Base-by-base conservation (phyloP, 2,329 filamentous ascomycete genomes). In the Fusarium brachygibbosum region DNA sequence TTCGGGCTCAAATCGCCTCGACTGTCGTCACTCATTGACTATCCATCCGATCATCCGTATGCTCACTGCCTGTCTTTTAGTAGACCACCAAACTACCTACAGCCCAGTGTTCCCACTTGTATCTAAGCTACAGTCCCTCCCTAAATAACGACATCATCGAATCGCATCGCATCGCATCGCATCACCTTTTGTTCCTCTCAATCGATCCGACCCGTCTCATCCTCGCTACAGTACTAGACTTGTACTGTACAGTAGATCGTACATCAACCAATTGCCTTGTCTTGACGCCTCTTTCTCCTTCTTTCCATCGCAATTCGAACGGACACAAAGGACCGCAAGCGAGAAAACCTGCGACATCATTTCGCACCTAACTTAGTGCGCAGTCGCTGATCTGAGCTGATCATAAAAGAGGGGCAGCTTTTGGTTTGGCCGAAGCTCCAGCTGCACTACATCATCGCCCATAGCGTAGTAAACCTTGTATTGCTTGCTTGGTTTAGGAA, bases 401-500 rank as follows among this genome's bases (percentile, higher is more conserved):
- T 69, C 64, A 53, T 63, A 58, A 71, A 71, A 71, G 68, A 71
- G 68, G 68, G 68, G 68, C 68, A 57, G 25, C 51, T 55, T 70
- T 56, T 40, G 29, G 61, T 63, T 67, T 55, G 58, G 50, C 35
- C 58, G 64, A 46, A 69, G 64, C 63, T 70, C 58, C 46, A 65
- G 48, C 52, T 66, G 46, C 52, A 65, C 63, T 70, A 65, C 68
- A 70, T 70, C 63, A 70, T 70, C 58, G 56, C 37, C 37, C 31
- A 28, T 46, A 50, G 48, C 49, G 58, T 60, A 59, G 58, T 68
- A 64, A 70, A 70, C 68, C 68, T 71, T 70, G 68, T 71, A 51
- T 35, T 41, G 48, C 16, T 45, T 45, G 42, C 42, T 45, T 63
- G 38, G 41, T 28, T 42, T 55, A 63, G 57, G 34, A 60, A 38